Evolutionary conservation across 768 basidiomycete genomes (phyloP).

Genomic region (Phanerochaete carnosa): DNA sequence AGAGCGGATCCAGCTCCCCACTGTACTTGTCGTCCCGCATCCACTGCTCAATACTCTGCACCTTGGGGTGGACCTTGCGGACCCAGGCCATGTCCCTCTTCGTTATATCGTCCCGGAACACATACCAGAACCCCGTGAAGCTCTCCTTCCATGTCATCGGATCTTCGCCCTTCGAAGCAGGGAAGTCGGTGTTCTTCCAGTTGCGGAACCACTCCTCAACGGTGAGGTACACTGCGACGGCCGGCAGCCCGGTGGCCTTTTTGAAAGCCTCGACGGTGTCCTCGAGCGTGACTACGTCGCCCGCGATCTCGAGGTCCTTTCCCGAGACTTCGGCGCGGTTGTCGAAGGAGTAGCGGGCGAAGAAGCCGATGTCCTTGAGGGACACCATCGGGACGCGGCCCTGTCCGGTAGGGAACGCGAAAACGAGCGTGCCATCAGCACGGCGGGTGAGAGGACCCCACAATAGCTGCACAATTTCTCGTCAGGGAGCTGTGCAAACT

Average conservation of each 20-base stretch:
- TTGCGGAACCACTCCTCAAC: constrained; percentile 9
- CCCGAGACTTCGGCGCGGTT: constrained; percentile 20
- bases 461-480: not conserved
- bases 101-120: constrained; percentile 38
- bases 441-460: constrained; percentile 19
- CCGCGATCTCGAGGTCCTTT: constrained; percentile 23
- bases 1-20: constrained; percentile 4
- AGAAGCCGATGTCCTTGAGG: constrained; percentile 28
- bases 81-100: constrained; percentile 40
- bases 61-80: constrained; percentile 31
- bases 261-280: constrained; percentile 18
- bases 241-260: constrained; percentile 8
- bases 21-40: constrained; percentile 31
- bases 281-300: constrained; percentile 20
- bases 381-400: constrained; percentile 25
- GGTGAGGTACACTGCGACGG: constrained; percentile 1
- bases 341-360: constrained; percentile 27
- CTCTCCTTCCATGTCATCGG: constrained; percentile 25
- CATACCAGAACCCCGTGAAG: constrained; percentile 37
- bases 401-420: constrained; percentile 22
- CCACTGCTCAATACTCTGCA: constrained; percentile 34
- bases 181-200: not conserved
- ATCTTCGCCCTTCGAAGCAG: constrained; percentile 1
- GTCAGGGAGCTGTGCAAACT: constrained; percentile 7
- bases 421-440: constrained; percentile 26